These are phyloP conservation scores for Gossypium gossypioides DNA, from an alignment of 441 rosid species.

Conservation along the genomic window DNA sequence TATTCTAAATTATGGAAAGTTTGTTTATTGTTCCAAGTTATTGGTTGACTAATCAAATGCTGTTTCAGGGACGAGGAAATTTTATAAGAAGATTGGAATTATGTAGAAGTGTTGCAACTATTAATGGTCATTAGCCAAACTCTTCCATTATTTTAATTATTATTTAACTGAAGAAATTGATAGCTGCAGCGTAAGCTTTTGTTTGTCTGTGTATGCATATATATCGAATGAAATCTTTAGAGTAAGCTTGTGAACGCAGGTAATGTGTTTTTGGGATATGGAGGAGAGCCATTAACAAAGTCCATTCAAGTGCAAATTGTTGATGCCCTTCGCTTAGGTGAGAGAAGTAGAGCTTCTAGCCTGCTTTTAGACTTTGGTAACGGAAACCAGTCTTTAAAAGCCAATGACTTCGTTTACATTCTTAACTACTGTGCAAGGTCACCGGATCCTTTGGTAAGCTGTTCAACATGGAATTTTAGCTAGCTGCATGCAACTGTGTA, in stretches of 20 bases:
- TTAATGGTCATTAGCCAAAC: slow-evolving; percentile 3
- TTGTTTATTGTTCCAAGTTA: background rate
- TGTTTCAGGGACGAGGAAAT: slow-evolving; percentile 31
- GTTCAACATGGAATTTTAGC: slow-evolving; percentile 8
- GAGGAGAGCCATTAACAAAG: slow-evolving; percentile 24
- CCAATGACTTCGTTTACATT: slow-evolving; percentile 46
- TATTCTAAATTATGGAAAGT: background rate
- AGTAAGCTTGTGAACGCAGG: slow-evolving; percentile 24
- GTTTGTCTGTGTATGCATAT: background rate
- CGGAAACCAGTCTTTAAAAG: slow-evolving; percentile 24
- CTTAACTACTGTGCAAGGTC: slow-evolving; percentile 56
- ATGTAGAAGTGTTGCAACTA: slow-evolving; percentile 31
- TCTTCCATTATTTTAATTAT: background rate
- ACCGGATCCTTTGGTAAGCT: slow-evolving; percentile 75
- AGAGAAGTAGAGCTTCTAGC: slow-evolving; percentile 57
- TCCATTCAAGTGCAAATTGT: slow-evolving; percentile 44
- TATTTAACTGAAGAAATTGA: background rate
- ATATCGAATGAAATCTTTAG: background rate
- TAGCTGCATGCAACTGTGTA: slow-evolving; percentile 1
- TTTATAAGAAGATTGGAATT: slow-evolving; percentile 18
- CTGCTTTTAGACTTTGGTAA: slow-evolving; percentile 43
- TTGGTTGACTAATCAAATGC: slow-evolving; percentile 5
- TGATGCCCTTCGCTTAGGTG: slow-evolving; percentile 51
- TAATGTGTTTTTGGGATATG: slow-evolving; percentile 17
- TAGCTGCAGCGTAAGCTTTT: background rate